Conservation (phyloP, 495 filamentous ascomycete genomes). For the Aspergillus campestris region DNA sequence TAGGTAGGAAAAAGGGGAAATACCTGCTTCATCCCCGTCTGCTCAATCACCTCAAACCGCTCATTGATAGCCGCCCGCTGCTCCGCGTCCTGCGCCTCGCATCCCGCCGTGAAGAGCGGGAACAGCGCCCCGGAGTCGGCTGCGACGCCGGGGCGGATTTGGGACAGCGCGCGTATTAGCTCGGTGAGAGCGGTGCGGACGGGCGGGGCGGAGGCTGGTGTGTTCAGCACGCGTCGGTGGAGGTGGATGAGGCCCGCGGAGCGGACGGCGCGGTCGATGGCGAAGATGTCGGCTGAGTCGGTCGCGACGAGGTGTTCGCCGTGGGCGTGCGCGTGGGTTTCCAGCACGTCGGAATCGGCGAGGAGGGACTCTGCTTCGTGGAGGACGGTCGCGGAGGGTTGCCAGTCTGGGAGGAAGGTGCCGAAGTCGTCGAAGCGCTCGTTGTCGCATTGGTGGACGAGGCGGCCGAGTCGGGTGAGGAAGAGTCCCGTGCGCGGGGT, state of each 20-base stretch:
- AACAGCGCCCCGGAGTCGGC: conserved; percentile 73
- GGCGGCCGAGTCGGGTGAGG: conserved; percentile 63
- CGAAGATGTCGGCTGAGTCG: conserved; percentile 51
- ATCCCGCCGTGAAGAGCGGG: conserved; percentile 79
- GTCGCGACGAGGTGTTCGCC: conserved; percentile 26
- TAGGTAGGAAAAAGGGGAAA: neutral
- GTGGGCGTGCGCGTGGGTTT: conserved; percentile 22
- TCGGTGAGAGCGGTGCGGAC: conserved; percentile 58
- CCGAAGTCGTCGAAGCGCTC: conserved; percentile 53
- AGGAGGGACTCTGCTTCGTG: conserved; percentile 48
- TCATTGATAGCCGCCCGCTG: conserved; percentile 56
- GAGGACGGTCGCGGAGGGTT: conserved; percentile 44
- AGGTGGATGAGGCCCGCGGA: conserved; percentile 74
- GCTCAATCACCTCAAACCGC: conserved; percentile 61
- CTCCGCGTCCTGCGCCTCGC: conserved; percentile 50
- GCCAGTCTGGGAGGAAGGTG: conserved; percentile 48
- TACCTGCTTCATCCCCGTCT: conserved; percentile 70
- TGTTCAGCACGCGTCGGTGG: conserved; percentile 61
- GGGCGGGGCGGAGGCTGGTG: conserved; percentile 41
- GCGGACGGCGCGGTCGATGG: conserved; percentile 75
- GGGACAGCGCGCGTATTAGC: conserved; percentile 53
- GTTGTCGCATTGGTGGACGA: conserved; percentile 62
- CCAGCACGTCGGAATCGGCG: conserved; percentile 36
- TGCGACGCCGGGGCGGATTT: conserved; percentile 56
- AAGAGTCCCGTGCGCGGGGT: conserved; percentile 61